phyloP scores from a whole-genome alignment of 768 basidiomycete genomes.

The Mycena galopus region DNA sequence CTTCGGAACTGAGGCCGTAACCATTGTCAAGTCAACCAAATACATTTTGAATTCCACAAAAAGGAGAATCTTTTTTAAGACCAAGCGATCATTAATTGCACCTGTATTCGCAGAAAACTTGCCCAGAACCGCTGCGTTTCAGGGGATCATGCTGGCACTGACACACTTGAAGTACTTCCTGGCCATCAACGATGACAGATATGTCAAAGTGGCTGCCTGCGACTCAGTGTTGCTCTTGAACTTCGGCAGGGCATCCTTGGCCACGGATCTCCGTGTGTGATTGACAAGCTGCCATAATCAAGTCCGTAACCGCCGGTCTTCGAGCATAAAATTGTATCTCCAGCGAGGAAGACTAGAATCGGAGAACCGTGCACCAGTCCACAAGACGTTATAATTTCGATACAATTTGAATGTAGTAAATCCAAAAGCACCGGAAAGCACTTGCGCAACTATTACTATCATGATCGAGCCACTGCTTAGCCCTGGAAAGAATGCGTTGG shows the following conservation, averaged over 20 bases:
- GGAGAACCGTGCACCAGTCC: background rate
- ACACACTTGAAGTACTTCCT: background rate
- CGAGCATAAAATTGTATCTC: background rate
- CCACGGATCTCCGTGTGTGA: background rate
- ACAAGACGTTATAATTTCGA: background rate
- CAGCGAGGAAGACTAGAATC: slow-evolving; percentile 3
- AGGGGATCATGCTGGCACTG: background rate
- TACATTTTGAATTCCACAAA: no score
- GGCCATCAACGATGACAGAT: slow-evolving; percentile 1
- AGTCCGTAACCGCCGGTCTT: slow-evolving; percentile 1
- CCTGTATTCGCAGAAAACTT: background rate
- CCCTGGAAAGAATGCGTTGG: no score
- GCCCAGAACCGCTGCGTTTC: background rate
- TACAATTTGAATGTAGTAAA: slow-evolving; percentile 5
- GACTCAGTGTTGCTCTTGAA: background rate
- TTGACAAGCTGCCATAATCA: background rate
- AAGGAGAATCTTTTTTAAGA: no score
- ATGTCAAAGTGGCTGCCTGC: background rate
- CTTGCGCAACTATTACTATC: no score
- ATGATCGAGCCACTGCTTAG: no score
- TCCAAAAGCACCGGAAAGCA: background rate
- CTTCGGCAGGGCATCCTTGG: background rate
- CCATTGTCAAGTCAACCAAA: no score
- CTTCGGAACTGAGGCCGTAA: no score
- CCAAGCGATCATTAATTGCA: no score